Evolutionary conservation across 2,329 filamentous ascomycete genomes (phyloP).

Genomic region (Fusarium xylarioides): DNA sequence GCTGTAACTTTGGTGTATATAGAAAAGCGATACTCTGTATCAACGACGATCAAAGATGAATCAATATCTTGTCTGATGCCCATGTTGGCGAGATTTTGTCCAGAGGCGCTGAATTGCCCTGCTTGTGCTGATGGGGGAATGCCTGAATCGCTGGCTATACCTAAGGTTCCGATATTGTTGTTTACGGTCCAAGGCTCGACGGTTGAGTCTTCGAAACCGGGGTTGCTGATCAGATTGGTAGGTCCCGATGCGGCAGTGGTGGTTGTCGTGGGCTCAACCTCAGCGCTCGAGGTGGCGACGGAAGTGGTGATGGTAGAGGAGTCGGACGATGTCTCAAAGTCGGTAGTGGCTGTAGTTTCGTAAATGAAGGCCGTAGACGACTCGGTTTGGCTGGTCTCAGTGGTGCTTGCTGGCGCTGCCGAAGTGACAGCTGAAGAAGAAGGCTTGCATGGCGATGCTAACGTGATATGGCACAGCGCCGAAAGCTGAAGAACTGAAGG

Average conservation of each 20-base stretch:
- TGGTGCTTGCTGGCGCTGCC: neutral
- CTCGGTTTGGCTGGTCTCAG: neutral
- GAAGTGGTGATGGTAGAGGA: neutral
- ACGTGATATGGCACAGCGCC: neutral
- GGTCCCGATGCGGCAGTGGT: neutral
- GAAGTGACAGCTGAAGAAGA: neutral
- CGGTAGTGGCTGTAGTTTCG: neutral
- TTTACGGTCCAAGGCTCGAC: neutral
- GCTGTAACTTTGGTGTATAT: neutral
- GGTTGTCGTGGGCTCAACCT: neutral
- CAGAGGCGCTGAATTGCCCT: neutral
- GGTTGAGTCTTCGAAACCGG: neutral
- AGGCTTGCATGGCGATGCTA: conserved; percentile 1
- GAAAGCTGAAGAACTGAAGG: neutral
- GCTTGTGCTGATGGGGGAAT: neutral
- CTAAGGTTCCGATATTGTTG: neutral
- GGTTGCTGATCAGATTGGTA: neutral
- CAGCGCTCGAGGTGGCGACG: neutral
- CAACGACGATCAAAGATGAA: neutral
- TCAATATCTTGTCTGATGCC: neutral
- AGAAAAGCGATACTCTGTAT: neutral
- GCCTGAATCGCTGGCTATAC: neutral
- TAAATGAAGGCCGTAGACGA: neutral
- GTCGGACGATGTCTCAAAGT: neutral
- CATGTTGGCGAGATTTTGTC: neutral